Conservation (phyloP, 768 basidiomycete genomes). For the Agrocybe chaxingu region DNA sequence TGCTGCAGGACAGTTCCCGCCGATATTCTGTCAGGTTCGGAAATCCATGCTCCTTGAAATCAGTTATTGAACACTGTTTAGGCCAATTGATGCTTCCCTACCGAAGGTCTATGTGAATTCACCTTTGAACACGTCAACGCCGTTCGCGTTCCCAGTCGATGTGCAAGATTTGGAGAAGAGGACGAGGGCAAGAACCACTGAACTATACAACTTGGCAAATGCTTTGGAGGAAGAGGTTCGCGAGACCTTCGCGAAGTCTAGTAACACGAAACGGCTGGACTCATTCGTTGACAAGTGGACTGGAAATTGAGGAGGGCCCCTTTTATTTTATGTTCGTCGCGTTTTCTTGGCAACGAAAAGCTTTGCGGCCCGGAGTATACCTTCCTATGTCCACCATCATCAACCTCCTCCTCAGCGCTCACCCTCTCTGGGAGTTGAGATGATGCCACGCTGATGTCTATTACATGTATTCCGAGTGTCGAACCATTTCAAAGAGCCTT, state of each 20-base stretch:
- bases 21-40: conserved; percentile 10
- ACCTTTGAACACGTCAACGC: conserved; percentile 13
- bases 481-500: no score
- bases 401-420: no score
- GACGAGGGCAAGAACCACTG: conserved; percentile 5
- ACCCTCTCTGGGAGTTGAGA: no score
- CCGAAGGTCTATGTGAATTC: conserved; percentile 17
- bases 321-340: no score
- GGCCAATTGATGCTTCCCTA: conserved; percentile 13
- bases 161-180: conserved; percentile 10
- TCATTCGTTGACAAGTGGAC: conserved; percentile 15
- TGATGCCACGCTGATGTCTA: no score
- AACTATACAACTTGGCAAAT: conserved; percentile 13
- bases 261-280: conserved; percentile 8
- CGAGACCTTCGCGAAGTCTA: conserved; percentile 8
- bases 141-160: conserved; percentile 14
- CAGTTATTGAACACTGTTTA: conserved; percentile 1
- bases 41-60: not conserved
- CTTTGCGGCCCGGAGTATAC: no score
- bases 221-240: conserved; percentile 14
- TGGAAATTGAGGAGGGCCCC: no score
- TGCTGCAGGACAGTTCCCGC: conserved; percentile 7
- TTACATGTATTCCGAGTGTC: no score
- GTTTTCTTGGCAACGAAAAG: no score
- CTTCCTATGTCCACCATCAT: no score